Evolutionary conservation across 2,329 filamentous ascomycete genomes (phyloP), one percentile per base, ranked within the genome.

Genomic region (Colletotrichum costaricense): DNA sequence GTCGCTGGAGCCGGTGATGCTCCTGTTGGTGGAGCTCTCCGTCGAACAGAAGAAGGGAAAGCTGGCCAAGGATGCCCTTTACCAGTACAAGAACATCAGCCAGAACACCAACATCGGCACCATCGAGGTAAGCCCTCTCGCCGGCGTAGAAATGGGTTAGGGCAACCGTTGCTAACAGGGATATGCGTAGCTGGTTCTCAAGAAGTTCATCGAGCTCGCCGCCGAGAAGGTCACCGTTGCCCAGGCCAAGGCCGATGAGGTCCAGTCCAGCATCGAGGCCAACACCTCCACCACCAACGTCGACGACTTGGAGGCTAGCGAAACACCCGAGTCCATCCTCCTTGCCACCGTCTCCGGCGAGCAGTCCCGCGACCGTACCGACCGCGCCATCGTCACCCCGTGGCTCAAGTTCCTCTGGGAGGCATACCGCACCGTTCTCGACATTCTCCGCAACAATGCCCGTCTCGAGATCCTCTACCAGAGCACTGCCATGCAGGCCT

Each of bases 391-490:
- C 80, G 97, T 99, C 74, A 99, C 97, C 33, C 97, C 97, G 73
- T 99, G 97, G 97, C 91, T 99, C 81, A 99, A 99, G 88, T 99
- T 99, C 82, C 89, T 99, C 75, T 99, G 97, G 97, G 97, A 99
- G 88, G 98, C 97, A 19, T 99, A 99, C 88, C 94, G 97, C 75
- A 99, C 97, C 49, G 97, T 99, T 54, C 90, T 99, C 80, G 97
- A 99, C 80, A 99, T 99, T 80, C 92, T 99, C 81, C 95, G 97
- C 88, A 99, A 99, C 90, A 99, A 99, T 88, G 96, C 97, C 71
- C 93, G 97, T 73, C 91, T 99, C 70, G 97, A 99, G 88, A 92
- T 97, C 72, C 96, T 98, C 88, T 99, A 99, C 86, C 97, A 99
- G 90, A 95, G 93, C 84, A 99, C 97, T 68, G 97, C 97, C 78